phyloP scores from a whole-genome alignment of 257 asterid species.

The Capsicum rhomboideum region DNA sequence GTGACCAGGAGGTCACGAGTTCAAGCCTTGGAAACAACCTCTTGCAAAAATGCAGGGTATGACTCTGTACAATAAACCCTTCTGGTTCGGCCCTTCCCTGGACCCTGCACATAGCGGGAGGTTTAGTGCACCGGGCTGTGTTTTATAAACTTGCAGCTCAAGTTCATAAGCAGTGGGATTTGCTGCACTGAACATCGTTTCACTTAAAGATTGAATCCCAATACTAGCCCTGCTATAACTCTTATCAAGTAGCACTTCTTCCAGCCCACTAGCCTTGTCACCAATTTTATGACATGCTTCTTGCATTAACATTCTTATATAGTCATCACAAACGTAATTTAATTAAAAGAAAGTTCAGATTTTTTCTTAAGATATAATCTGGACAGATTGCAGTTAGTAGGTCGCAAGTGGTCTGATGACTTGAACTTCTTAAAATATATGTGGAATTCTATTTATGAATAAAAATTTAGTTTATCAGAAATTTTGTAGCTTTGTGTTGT shows the following conservation, averaged over 20 bases:
- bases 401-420: background rate
- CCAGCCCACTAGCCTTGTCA: background rate
- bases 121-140: background rate
- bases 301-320: background rate
- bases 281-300: background rate
- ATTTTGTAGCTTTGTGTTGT: background rate
- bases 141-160: background rate
- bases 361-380: background rate
- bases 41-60: background rate
- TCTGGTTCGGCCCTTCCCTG: background rate
- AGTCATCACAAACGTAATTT: background rate
- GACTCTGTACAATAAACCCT: background rate
- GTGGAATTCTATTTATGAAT: background rate
- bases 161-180: background rate
- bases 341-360: background rate
- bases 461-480: background rate
- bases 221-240: background rate
- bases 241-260: background rate
- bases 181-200: background rate
- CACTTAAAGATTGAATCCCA: background rate
- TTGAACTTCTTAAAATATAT: background rate
- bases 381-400: background rate
- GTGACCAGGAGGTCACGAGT: background rate
- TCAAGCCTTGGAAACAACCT: background rate
- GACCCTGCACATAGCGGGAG: background rate